These are phyloP conservation scores for Lepiota brunneoincarnata DNA, from an alignment of 768 basidiomycete species.

Conservation along the genomic window DNA sequence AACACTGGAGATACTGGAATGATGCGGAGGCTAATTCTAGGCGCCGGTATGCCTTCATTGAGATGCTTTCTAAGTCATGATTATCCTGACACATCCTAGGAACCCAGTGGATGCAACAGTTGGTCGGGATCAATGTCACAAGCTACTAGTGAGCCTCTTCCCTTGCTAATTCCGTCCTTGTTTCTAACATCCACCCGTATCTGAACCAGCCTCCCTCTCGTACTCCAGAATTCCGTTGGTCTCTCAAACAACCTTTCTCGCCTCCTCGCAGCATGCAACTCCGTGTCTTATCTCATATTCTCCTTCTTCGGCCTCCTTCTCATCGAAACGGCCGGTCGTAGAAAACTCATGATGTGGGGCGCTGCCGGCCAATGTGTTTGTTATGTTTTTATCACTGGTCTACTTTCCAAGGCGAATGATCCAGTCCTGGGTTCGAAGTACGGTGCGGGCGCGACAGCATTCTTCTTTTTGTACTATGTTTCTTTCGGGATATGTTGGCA, in stretches of 20 bases:
- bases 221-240: constrained; percentile 49
- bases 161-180: background rate
- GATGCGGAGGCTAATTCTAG: constrained; percentile 39
- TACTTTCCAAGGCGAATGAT: constrained; percentile 35
- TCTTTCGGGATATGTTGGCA: constrained; percentile 55
- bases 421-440: constrained; percentile 29
- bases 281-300: constrained; percentile 46
- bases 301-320: constrained; percentile 43
- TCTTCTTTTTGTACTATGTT: constrained; percentile 50
- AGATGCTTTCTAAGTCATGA: background rate
- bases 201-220: constrained; percentile 37
- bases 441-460: constrained; percentile 43
- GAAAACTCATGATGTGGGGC: constrained; percentile 53
- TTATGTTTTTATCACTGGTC: constrained; percentile 40
- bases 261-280: constrained; percentile 50
- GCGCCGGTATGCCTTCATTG: constrained; percentile 31
- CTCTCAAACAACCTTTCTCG: constrained; percentile 47
- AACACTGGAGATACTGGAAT: constrained; percentile 43
- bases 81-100: constrained; percentile 23
- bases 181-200: background rate
- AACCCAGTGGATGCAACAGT: constrained; percentile 52
- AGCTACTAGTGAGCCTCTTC: constrained; percentile 41
- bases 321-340: constrained; percentile 46
- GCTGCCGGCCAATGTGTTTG: constrained; percentile 48
- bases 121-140: constrained; percentile 50